Evolutionary conservation across 2,329 filamentous ascomycete species (phyloP), one percentile per base, ranked within the genome.

Genomic region (Xylariales sp.): DNA sequence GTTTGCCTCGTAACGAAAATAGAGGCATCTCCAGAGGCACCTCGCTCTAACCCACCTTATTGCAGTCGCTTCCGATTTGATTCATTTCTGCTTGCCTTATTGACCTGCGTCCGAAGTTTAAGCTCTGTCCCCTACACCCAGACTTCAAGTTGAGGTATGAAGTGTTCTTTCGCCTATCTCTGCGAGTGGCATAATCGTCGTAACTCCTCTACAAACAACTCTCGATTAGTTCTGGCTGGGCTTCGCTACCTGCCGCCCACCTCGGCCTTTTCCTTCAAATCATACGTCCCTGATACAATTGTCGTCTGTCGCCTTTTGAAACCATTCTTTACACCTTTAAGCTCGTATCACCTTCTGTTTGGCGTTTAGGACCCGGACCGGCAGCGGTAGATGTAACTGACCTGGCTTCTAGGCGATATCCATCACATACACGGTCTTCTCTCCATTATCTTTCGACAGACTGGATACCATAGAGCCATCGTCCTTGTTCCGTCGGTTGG

Each of bases 381-480:
- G 48, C 14, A 43, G 43, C 52, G 16, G 45, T 39, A 43, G 23
- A 53, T 56, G 34, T 39, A 52, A 36, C 62, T 62, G 43, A 70
- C 62, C 39, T 4, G 41, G 53, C 43, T 43, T 61, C 62, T 65
- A 70, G 68, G 45, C 61, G 46, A 56, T 41, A 56, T 30, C 12
- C 45, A 65, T 56, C 58, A 62, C 36, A 39, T 65, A 23, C 46
- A 53, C 50, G n/a, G 41, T 34, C 61, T 23, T 52, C 39, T 23
- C 28, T 55, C 43, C 36, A 53, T 30, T 43, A 49, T 58, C 12
- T 39, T 28, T 65, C 39, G 10, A 50, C 32, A 60, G 39, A 36
- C 36, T 55, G 34, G 58, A 59, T 23, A 55, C 28, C 30, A 45
- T 55, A 65, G 50, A 62, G 18, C 23, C 46, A 3, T 34, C 39